Evolutionary conservation across 2,329 filamentous ascomycete species (phyloP).

Genomic region (Aureobasidium lini): DNA sequence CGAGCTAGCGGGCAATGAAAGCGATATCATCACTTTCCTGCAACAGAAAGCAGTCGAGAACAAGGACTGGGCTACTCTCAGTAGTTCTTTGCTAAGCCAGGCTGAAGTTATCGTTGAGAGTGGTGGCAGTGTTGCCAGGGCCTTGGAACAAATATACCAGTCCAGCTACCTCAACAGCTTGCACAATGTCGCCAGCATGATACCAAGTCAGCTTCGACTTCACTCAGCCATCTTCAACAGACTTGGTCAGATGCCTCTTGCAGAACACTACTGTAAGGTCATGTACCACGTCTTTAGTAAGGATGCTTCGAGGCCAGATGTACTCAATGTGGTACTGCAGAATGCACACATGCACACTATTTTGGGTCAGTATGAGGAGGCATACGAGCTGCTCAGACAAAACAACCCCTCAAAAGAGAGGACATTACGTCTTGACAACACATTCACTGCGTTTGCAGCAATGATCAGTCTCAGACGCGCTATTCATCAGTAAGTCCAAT

Average conservation of each 20-base stretch:
- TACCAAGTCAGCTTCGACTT: constrained; percentile 67
- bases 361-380: constrained; percentile 63
- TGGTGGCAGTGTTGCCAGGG: constrained; percentile 50
- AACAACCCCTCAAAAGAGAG: constrained; percentile 57
- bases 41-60: constrained; percentile 57
- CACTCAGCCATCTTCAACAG: constrained; percentile 67
- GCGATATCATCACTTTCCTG: constrained; percentile 75
- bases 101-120: constrained; percentile 70
- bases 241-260: constrained; percentile 56
- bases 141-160: constrained; percentile 73
- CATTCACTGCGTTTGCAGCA: constrained; percentile 59
- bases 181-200: constrained; percentile 63
- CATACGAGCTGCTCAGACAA: constrained; percentile 51
- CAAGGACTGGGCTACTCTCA: constrained; percentile 78
- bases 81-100: constrained; percentile 76
- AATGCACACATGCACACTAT: constrained; percentile 59
- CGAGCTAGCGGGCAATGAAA: constrained; percentile 69
- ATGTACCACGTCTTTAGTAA: constrained; percentile 66
- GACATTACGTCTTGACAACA: constrained; percentile 70
- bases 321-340: constrained; percentile 65
- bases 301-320: constrained; percentile 65
- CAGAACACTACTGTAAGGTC: constrained; percentile 59
- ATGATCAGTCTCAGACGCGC: constrained; percentile 59
- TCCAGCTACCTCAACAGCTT: constrained; percentile 76
- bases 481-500: constrained; percentile 41